These are phyloP conservation scores for Scedosporium boydii DNA, from an alignment of 2,329 filamentous ascomycete genomes.

Conservation along the genomic window DNA sequence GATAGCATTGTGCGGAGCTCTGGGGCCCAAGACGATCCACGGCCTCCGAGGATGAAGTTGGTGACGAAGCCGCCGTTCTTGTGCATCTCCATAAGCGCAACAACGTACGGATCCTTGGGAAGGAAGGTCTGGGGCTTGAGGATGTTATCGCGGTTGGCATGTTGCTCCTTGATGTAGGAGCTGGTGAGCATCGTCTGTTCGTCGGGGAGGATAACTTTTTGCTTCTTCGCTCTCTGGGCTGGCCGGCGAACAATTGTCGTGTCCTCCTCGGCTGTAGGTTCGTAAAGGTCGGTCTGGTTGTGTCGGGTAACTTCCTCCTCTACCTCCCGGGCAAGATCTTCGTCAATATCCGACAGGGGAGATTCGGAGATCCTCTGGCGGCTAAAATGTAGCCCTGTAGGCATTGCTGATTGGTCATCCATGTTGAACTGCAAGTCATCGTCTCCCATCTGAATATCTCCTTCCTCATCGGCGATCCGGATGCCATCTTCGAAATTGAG, in stretches of 20 bases:
- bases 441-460: conserved; percentile 50
- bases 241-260: conserved; percentile 54
- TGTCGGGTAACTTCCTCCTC: conserved; percentile 47
- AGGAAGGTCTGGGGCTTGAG: conserved; percentile 75
- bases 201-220: conserved; percentile 77
- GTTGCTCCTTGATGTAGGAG: conserved; percentile 74
- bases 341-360: conserved; percentile 60
- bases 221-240: conserved; percentile 63
- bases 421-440: conserved; percentile 58
- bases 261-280: conserved; percentile 48
- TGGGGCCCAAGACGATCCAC: conserved; percentile 75
- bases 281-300: conserved; percentile 47
- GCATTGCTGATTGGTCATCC: conserved; percentile 48
- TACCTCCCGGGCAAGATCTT: conserved; percentile 49
- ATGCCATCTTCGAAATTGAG: conserved; percentile 46
- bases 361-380: conserved; percentile 60
- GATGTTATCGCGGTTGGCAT: conserved; percentile 78
- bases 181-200: conserved; percentile 67
- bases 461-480: conserved; percentile 53
- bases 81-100: conserved; percentile 86
- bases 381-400: conserved; percentile 36
- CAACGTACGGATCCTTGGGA: conserved; percentile 74
- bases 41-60: conserved; percentile 73
- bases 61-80: conserved; percentile 84
- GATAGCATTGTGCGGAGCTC: conserved; percentile 91